phyloP scores from a whole-genome alignment of 768 basidiomycete genomes.

The Mycena polygramma region DNA sequence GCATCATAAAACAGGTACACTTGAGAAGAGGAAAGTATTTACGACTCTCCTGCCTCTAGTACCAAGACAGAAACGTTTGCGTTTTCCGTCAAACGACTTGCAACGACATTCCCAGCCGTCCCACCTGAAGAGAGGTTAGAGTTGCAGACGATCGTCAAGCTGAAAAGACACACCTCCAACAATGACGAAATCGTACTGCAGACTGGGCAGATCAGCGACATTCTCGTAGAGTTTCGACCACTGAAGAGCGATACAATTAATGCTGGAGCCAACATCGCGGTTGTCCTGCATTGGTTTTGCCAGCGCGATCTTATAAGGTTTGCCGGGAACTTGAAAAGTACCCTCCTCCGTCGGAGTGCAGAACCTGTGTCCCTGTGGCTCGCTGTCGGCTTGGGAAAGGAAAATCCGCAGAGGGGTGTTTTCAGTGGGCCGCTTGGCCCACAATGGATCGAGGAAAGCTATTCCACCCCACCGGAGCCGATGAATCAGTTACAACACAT shows the following conservation, averaged over 20 bases:
- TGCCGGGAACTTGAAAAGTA: too few relatives aligned
- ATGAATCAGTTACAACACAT: too few relatives aligned
- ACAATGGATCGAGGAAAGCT: too few relatives aligned
- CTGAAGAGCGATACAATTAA: neutral
- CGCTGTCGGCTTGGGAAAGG: too few relatives aligned
- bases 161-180: neutral
- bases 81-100: constrained; percentile 2
- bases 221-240: constrained; percentile 1
- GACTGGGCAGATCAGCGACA: neutral
- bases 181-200: constrained; percentile 11
- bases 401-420: too few relatives aligned
- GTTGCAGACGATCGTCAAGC: neutral
- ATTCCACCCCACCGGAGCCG: too few relatives aligned
- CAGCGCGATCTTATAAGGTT: too few relatives aligned
- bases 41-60: neutral
- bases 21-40: too few relatives aligned
- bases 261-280: constrained; percentile 6
- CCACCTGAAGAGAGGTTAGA: neutral
- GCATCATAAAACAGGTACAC: neutral
- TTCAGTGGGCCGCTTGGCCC: too few relatives aligned
- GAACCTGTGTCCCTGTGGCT: too few relatives aligned
- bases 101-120: neutral
- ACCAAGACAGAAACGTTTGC: constrained; percentile 4
- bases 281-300: too few relatives aligned
- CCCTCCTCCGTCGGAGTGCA: too few relatives aligned